A percentile compares a stretch with the other conserved stretches of the same genome.
phyloP scores from a whole-genome alignment of 176 grass and related monocot genomes.

The Ensete ventricosum region DNA sequence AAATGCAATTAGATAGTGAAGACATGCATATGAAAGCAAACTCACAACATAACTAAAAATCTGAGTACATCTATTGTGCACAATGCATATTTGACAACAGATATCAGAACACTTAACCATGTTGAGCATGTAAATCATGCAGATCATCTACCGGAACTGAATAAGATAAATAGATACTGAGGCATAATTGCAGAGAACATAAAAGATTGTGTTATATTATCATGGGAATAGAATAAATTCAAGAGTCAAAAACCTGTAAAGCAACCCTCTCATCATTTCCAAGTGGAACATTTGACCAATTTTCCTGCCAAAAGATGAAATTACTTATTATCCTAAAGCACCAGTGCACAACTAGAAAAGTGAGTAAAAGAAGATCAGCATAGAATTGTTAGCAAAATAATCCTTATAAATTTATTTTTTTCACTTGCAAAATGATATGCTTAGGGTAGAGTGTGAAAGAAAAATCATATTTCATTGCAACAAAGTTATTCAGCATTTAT shows the following conservation, averaged over 20 bases:
- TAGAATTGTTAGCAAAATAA: neutral
- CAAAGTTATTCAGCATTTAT: no score
- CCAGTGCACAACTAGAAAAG: neutral
- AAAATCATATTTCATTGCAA: no score
- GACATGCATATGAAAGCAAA: no score
- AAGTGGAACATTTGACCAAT: slow-evolving; percentile 41
- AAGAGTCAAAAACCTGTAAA: slow-evolving; percentile 46
- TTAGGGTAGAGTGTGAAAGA: no score
- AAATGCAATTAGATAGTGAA: no score
- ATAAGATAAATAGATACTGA: neutral
- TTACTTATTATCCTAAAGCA: neutral
- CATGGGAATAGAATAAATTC: neutral
- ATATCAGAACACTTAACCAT: no score
- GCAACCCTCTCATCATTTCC: slow-evolving; percentile 52
- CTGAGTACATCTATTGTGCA: no score
- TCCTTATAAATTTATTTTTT: neutral
- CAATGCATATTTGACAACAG: no score
- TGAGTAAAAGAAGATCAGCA: neutral
- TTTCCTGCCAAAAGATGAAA: slow-evolving; percentile 37
- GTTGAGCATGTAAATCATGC: no score
- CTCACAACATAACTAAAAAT: no score
- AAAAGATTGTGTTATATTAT: neutral
- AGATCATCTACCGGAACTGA: no score
- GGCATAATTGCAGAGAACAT: neutral
- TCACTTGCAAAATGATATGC: no score